Conservation (phyloP, 768 basidiomycete genomes). For the Basidioascus undulatus region DNA sequence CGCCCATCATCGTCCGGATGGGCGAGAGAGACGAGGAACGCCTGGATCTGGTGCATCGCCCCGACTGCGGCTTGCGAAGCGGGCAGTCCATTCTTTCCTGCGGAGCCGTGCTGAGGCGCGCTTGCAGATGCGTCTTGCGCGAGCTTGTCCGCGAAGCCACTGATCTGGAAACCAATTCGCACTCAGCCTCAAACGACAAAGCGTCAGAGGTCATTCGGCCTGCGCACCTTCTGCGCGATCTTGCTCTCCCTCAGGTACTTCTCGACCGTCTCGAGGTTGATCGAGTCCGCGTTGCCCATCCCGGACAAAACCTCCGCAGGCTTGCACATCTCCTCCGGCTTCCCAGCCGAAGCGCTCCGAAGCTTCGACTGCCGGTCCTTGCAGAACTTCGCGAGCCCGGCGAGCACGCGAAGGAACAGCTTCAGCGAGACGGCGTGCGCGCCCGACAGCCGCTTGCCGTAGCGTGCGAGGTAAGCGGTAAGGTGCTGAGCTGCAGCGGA, state of each 20-base stretch:
- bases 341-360: constrained; percentile 5
- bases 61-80: no score
- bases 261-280: constrained; percentile 60
- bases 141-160: constrained; percentile 51
- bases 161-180: constrained; percentile 33
- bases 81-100: no score
- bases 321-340: neutral
- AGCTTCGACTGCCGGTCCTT: constrained; percentile 14
- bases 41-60: constrained; percentile 9
- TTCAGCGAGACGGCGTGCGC: constrained; percentile 53
- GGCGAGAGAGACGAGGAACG: constrained; percentile 10
- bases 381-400: constrained; percentile 36
- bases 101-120: no score
- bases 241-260: constrained; percentile 61
- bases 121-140: constrained; percentile 22
- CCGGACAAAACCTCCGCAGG: constrained; percentile 2
- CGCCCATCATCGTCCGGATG: constrained; percentile 32
- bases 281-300: constrained; percentile 23
- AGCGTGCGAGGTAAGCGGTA: constrained; percentile 46
- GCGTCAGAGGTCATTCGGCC: neutral
- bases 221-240: constrained; percentile 27
- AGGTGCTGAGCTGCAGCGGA: constrained; percentile 47
- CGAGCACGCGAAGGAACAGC: constrained; percentile 48
- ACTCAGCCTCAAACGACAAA: neutral
- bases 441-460: constrained; percentile 48